Base-by-base conservation (phyloP, 2,329 filamentous ascomycete species). In the Xylogone sp. region DNA sequence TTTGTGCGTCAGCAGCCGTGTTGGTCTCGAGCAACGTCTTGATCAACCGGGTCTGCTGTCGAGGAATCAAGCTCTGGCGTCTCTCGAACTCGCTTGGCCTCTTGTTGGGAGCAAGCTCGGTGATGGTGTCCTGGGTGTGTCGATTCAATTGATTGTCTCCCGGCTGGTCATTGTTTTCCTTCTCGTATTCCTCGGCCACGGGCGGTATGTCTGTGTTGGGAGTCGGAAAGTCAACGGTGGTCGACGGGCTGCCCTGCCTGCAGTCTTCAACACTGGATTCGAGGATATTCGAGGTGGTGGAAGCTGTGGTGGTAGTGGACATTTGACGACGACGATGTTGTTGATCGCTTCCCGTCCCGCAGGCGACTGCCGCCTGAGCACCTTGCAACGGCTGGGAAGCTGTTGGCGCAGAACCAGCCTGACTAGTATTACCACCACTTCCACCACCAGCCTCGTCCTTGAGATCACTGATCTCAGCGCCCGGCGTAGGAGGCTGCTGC, bases 21-120 rank as follows among this genome's bases (percentile, higher is more conserved):
- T 64, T 61, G 10, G 64, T 62, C 58, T 77, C 72, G 55, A 84
- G 73, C 45, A 84, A 71, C 10, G 77, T 77, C 56, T 72, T 76
- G 60, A 81, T 80, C 55, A 76, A 62, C 46, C 66, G 71, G 39
- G 69, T 71, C 59, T 75, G 77, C 55, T 67, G 71, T 59, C 64
- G 69, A 24, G 70, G 72, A 18, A 78, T 61, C 45, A 77, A 65
- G 55, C 74, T 76, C 61, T 77, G 75, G 51, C 59, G 56, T 53
- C 65, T 57, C 5, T 56, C 45, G 12, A 62, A 51, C 27, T 61
- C 62, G 12, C 56, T 19, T 21, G 62, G 62, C 48, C 57, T 58
- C 46, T 55, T 50, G 45, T 21, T 47, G 46, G 24, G 29, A 47
- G 22, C 45, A 18, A 39, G 10, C 27, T 47, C 48, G 39, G 18